Evolutionary conservation across 1,284 basidiomycete genomes (phyloP), one percentile per base, ranked within the genome.

Genomic region (Bothia castanella): DNA sequence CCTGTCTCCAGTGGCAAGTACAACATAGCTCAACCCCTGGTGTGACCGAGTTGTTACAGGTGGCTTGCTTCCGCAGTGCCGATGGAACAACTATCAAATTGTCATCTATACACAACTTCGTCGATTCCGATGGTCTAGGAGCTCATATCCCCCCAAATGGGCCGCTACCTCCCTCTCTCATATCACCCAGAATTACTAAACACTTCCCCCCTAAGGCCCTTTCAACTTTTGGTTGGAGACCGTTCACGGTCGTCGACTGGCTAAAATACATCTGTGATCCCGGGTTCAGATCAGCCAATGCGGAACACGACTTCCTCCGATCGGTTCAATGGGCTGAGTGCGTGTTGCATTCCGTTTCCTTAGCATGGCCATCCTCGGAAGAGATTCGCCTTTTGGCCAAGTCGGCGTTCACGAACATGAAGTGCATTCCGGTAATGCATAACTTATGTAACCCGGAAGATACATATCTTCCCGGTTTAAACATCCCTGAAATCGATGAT

Each of bases 1-100:
- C 83, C 2, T 93, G 89, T 66, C 72, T 97, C 59, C 79, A 80
- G 47, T 98, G 95, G 95, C 95, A 92, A 87, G 79, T 87, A 52
- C 12, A 8, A 14, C 37, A 69, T 16, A 66, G 89, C 16, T 79
- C 80, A 38, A 74, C 76, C 32, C 71, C 76, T 2, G 66, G 9
- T 7, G 41, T n/a, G n/a, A 16, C 27, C 0, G 74, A 85, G 52
- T 74, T 92, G 5, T 68, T 92, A 5, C 74, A 84, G 47, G 52
- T 19, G 13, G 83, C 83, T 6, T 80, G 84, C 1, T 63, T 91
- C 5, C 14, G 3, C 1, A 73, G 71, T 32, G 58, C 68, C 14
- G 69, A 70, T n/a, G 62, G 61, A 14, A 38, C 6, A 10, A 64
- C 75, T 0, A 62, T 70, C 4, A 73, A 16, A 3, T 30, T 97